Evolutionary conservation across 371 early-diverging fungal species (phyloP), one percentile per base, ranked within the genome.

Genomic region (Apophysomyces elegans): DNA sequence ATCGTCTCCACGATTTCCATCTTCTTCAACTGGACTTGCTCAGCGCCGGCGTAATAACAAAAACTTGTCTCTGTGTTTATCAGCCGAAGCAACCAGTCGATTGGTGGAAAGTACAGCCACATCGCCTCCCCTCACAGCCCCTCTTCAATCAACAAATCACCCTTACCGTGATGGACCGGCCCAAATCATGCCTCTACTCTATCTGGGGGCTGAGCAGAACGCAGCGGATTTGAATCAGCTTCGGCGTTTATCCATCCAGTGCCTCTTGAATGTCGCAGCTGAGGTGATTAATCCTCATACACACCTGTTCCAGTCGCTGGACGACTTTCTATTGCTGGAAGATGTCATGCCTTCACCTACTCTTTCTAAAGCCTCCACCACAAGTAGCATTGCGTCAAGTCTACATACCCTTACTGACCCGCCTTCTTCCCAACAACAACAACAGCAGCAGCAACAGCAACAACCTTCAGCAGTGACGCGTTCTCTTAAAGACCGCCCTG

Each of bases 261-360:
- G 69, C 43, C 76, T 90, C 26, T 64, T 90, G 36, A 90, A 90
- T 68, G 91, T 90, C 7, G 91, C 89, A 1, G 75, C 78, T 12
- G 91, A 90, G 61, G 83, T 89, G 7, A 68, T 67, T 9, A 61
- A 62, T 41, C 64, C 69, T 7, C 59, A 62, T 57, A 43, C 44
- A 5, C 61, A 61, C 11, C 32, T 45, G 9, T 61, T 61, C 26
- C 45, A 61, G 18, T 41, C 61, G 18, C 21, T 50, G 45, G 63
- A 38, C 39, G 36, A 18, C 32, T 43, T 26, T 26, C 32, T 32
- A 12, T 7, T 56, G n/a, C 21, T 50, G 21, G 54, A 50, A 4
- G 54, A 50, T 50, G 54, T 50, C 37, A 37, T 65, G 41, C 73
- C 75, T n/a, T 74, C 76, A 0, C 77, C 79, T 6, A 78, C 77